phyloP scores from a whole-genome alignment of 768 basidiomycete species.

The Pleurotus salmoneostramineus region DNA sequence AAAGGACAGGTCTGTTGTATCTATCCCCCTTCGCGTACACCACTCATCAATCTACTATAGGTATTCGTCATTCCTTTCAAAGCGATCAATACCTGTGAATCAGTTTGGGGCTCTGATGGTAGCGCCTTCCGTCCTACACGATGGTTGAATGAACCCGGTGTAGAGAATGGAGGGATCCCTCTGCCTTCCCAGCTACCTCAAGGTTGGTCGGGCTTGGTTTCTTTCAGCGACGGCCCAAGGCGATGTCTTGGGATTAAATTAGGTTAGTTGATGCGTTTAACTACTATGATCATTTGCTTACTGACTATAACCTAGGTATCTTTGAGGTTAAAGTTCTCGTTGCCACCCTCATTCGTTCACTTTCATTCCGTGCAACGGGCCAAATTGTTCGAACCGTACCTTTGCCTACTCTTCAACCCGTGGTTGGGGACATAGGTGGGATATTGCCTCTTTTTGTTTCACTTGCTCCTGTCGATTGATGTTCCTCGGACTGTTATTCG shows the following conservation, averaged over 20 bases:
- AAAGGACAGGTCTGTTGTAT: conserved; percentile 30
- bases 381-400: conserved; percentile 23
- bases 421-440: conserved; percentile 23
- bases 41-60: conserved; percentile 11
- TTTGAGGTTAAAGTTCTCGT: conserved; percentile 37
- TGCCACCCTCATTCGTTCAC: conserved; percentile 28
- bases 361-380: conserved; percentile 32
- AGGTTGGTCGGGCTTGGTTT: conserved; percentile 31
- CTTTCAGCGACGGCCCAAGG: conserved; percentile 39
- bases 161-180: conserved; percentile 24
- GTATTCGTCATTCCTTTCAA: conserved; percentile 30
- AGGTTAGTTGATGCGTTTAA: conserved; percentile 14
- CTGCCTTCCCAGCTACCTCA: conserved; percentile 21
- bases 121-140: conserved; percentile 33
- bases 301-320: conserved; percentile 19
- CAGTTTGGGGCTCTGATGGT: conserved; percentile 32
- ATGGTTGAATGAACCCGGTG: conserved; percentile 19
- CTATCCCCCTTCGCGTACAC: neutral
- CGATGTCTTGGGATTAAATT: conserved; percentile 37
- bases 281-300: neutral
- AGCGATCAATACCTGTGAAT: conserved; percentile 25
- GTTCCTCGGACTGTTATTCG: neutral
- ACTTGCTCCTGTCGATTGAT: neutral
- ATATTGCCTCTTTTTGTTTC: conserved; percentile 6
- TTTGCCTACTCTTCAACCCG: conserved; percentile 30